phyloP scores from a whole-genome alignment of 306 rosid species.

The Phaseolus lunatus region DNA sequence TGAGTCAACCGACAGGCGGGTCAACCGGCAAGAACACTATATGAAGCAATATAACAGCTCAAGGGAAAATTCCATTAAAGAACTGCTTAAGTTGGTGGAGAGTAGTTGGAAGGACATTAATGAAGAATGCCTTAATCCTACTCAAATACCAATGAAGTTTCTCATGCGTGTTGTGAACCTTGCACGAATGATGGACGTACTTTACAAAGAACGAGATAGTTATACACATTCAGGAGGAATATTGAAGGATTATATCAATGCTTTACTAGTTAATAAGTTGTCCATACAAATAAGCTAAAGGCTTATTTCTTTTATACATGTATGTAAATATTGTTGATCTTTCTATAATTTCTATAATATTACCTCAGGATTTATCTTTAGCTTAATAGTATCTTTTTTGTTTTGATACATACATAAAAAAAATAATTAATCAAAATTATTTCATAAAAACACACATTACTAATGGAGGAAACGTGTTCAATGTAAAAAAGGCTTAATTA shows the following conservation, averaged over 20 bases:
- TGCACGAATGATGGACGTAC: constrained; percentile 13
- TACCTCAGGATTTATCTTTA: too few species aligned
- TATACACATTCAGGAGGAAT: constrained; percentile 16
- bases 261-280: not conserved
- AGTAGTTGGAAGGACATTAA: not conserved
- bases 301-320: not conserved
- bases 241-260: constrained; percentile 9
- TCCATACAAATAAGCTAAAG: not conserved
- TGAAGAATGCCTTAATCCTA: constrained; percentile 1
- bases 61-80: too few species aligned
- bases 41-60: too few species aligned
- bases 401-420: too few species aligned
- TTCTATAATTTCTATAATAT: not conserved
- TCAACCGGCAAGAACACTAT: too few species aligned
- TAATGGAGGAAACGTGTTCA: too few species aligned
- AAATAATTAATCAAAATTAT: too few species aligned
- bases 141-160: constrained; percentile 2
- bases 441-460: too few species aligned
- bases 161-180: constrained; percentile 22
- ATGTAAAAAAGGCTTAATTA: too few species aligned
- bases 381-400: too few species aligned
- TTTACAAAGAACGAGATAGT: constrained; percentile 31
- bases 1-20: too few species aligned
- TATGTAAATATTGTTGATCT: not conserved
- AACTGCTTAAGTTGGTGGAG: too few species aligned